phyloP scores from a whole-genome alignment of 148 eudicot species.

The Spergularia bocconei region DNA sequence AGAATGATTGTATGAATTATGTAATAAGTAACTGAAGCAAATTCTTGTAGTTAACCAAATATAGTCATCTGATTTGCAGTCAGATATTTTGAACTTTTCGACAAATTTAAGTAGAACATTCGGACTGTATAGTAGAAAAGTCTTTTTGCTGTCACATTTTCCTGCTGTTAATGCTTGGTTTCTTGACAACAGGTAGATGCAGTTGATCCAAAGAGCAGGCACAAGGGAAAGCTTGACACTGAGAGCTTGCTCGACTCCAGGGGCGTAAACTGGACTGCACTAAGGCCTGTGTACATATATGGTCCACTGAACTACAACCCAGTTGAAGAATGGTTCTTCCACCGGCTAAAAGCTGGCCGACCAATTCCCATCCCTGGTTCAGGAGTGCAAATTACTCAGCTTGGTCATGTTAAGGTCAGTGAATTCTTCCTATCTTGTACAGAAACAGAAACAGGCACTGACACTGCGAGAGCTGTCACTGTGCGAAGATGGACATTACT shows the following conservation, averaged over 20 bases:
- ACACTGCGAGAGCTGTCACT: too few relatives aligned
- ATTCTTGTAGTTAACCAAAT: too few relatives aligned
- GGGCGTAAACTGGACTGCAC: constrained; percentile 78
- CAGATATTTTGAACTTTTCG: too few relatives aligned
- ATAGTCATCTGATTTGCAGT: too few relatives aligned
- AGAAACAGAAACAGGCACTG: too few relatives aligned
- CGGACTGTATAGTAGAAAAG: too few relatives aligned
- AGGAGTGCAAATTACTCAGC: constrained; percentile 81
- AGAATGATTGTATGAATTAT: too few relatives aligned
- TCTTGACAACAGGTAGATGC: constrained; percentile 59
- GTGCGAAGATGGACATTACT: too few relatives aligned
- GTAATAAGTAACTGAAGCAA: too few relatives aligned
- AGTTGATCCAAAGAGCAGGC: constrained; percentile 98
- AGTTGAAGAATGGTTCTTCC: constrained; percentile 99
- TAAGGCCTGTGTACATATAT: constrained; percentile 94
- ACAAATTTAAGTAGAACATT: too few relatives aligned
- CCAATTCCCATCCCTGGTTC: constrained; percentile 93
- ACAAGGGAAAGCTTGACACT: constrained; percentile 96
- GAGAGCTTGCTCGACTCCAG: constrained; percentile 61
- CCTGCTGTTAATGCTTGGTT: constrained; percentile 3
- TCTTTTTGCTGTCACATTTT: neutral
- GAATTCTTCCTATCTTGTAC: neutral
- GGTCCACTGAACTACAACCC: constrained; percentile 99
- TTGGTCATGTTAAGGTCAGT: constrained; percentile 92
- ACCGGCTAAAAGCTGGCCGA: constrained; percentile 92